Base-by-base conservation (phyloP, 129 eudicot species). In the Glebionis coronaria region DNA sequence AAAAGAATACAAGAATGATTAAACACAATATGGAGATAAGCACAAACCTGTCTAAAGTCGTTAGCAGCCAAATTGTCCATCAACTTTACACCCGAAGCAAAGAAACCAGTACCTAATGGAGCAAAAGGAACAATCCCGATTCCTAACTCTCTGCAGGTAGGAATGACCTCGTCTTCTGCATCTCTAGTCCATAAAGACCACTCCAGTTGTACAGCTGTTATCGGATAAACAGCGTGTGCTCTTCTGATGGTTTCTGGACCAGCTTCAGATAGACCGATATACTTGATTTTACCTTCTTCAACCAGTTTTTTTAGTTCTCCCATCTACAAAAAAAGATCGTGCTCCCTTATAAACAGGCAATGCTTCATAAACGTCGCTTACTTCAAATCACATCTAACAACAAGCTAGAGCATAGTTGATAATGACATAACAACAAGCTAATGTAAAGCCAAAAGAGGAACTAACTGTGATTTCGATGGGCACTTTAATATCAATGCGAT, bases 151-250 rank as follows among this genome's bases (percentile, higher is more conserved):
- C 86, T 84, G 82, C 90, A 84, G 52, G 86, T 78, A 38, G 90
- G 84, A 44, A 84, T 64, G 8, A 84, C 75, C 19, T 82, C 87
- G 21, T 76, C 76, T 69, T 85, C 90, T 12, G 73, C 63, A 66
- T 85, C 87, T 70, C 90, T 80, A 1, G 81, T 64, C 90, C 86
- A 84, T 70, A 81, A 71, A 8, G 90, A 84, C 90, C 90, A 84
- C 45, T 81, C 90, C 12, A 81, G 46, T 65, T 85, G 90, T 15
- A 79, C 69, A 18, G 87, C 90, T 13, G 84, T 78, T 53, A 85
- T 64, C 1, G 86, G 90, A 56, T 84, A 82, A 14, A 84, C 80
- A 27, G 82, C 84, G 14, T 84, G 84, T 10, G 87, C 84, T 53
- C 90, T 82, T 73, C 84, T 75, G 27, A 84, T 79, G 19, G 87